Evolutionary conservation across 139 green algal genomes (phyloP).

Genomic region (Chlorella sp.): DNA sequence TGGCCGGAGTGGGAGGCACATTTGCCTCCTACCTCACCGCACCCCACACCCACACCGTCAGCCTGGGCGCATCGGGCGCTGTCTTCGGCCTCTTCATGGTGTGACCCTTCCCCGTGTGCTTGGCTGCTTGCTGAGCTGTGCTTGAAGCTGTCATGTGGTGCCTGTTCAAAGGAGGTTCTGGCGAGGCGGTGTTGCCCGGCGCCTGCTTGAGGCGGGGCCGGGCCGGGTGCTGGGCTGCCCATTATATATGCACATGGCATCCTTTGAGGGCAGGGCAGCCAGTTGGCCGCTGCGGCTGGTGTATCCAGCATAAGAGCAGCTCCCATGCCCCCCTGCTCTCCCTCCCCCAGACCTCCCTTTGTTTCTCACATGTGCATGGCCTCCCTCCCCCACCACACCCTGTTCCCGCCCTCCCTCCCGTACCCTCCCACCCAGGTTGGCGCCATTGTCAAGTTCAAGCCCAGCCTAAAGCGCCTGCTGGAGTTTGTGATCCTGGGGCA

Average conservation of each 20-base stretch:
- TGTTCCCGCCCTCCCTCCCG: not conserved
- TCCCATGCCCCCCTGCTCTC: too few relatives aligned
- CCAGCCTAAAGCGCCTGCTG: conserved; percentile 58
- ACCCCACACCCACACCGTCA: conserved; percentile 36
- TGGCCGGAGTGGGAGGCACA: conserved; percentile 48
- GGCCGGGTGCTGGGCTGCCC: too few relatives aligned
- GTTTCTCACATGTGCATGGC: too few relatives aligned
- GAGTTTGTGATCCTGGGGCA: conserved; percentile 71
- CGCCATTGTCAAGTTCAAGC: conserved; percentile 58
- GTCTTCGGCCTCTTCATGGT: conserved; percentile 84
- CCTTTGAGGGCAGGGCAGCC: too few relatives aligned
- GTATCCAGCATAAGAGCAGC: too few relatives aligned
- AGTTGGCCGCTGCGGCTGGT: too few relatives aligned
- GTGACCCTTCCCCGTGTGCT: not conserved
- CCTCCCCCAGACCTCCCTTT: too few relatives aligned
- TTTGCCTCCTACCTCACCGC: conserved; percentile 46
- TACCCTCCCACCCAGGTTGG: not conserved
- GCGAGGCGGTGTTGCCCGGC: too few relatives aligned
- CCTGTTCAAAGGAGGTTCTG: not conserved
- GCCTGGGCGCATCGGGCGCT: conserved; percentile 56
- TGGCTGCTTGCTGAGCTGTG: not conserved
- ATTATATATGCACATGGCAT: too few relatives aligned
- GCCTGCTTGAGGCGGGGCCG: too few relatives aligned
- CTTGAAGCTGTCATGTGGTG: not conserved
- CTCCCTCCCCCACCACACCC: too few relatives aligned